Conservation (phyloP, 805 yeast species). For the Myxozyma mucilagina region DNA sequence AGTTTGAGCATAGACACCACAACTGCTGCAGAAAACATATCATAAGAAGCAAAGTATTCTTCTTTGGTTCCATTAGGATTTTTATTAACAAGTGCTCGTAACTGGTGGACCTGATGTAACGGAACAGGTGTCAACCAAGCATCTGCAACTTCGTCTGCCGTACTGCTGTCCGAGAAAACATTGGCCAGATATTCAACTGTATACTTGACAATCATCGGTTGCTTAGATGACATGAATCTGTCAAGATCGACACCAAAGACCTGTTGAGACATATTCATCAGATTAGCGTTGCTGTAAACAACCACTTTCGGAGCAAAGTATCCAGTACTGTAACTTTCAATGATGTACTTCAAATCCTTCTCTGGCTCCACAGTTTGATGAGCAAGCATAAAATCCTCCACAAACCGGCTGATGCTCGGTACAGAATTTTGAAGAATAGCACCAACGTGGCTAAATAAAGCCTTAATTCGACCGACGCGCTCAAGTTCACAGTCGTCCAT, state of each 20-base stretch:
- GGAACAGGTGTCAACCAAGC: conserved; percentile 71
- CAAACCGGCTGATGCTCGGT: conserved; percentile 55
- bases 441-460: conserved; percentile 70
- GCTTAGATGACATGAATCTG: conserved; percentile 74
- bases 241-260: conserved; percentile 80
- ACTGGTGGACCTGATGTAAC: conserved; percentile 57
- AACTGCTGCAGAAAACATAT: conserved; percentile 52
- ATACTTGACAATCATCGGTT: conserved; percentile 64
- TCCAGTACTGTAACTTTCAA: conserved; percentile 73
- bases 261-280: conserved; percentile 58
- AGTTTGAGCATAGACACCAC: conserved; percentile 70
- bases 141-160: conserved; percentile 66
- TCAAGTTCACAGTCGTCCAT: conserved; percentile 84
- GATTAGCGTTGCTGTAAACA: conserved; percentile 77
- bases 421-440: conserved; percentile 64
- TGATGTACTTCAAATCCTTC: conserved; percentile 63
- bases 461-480: conserved; percentile 71
- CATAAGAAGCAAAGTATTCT: conserved; percentile 34
- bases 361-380: conserved; percentile 74
- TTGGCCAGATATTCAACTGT: conserved; percentile 67
- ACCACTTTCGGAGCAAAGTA: conserved; percentile 69
- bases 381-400: conserved; percentile 60
- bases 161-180: conserved; percentile 61
- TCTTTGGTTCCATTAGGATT: conserved; percentile 34
- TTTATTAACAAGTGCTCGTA: conserved; percentile 56